phyloP scores from a whole-genome alignment of 1,284 basidiomycete species.

The Ustilago esculenta region DNA sequence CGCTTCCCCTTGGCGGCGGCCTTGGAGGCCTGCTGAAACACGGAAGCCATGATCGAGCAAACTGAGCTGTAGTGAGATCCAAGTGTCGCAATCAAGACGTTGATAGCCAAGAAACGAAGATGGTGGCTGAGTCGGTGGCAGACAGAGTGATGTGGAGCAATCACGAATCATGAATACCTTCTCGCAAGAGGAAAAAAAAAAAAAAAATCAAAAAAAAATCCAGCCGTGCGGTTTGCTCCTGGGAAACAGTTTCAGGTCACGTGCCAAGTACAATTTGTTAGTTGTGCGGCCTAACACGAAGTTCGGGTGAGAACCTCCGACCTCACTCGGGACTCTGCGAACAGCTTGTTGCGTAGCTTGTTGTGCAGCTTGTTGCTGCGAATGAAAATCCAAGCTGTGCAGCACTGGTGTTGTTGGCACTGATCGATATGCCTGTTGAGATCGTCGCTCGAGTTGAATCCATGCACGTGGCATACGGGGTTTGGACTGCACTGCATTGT shows the following conservation, averaged over 20 bases:
- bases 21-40: slow-evolving; percentile 49
- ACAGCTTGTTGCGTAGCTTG: no score
- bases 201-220: background rate
- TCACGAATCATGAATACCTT: no score
- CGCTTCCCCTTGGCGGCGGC: slow-evolving; percentile 51
- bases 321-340: no score
- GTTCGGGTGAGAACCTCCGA: no score
- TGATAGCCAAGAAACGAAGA: background rate
- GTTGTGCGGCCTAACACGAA: background rate
- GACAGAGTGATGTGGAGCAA: slow-evolving; percentile 3
- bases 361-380: no score
- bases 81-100: no score
- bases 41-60: slow-evolving; percentile 35
- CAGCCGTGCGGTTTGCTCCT: background rate
- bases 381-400: no score
- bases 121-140: background rate
- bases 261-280: background rate
- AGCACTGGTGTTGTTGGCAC: no score
- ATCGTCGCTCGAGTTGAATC: no score
- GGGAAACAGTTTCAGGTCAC: background rate
- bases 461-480: no score
- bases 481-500: no score
- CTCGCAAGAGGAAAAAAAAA: background rate
- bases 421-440: no score
- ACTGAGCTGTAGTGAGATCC: background rate